Evolutionary conservation across 345 rosid genomes (phyloP), one percentile per base, ranked within the genome.

Genomic region (Pugionium cornutum): DNA sequence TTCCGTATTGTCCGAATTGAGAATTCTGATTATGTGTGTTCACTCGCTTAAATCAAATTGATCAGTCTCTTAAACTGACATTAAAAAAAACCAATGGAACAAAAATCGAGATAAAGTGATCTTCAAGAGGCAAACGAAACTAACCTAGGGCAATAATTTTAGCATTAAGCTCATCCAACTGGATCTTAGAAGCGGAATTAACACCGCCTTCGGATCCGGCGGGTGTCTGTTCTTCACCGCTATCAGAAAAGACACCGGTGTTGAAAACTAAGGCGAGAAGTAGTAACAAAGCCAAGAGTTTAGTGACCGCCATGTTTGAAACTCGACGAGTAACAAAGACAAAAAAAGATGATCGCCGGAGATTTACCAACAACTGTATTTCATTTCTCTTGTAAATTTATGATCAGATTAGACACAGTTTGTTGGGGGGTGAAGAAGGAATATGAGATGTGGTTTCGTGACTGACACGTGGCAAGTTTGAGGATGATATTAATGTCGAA

Each of bases 141-240:
- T 65, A 72, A 91, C 97, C 97, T 39, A 86, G 89, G 32, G 79
- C 33, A 46, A 31, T 84, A 73, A 91, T 86, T 81, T 76, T 86
- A 52, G 89, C 64, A 60, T 81, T 77, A 58, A 84, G 84, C 29
- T 76, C 81, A 61, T 81, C 88, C 34, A 88, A 74, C 36, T 86
- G 77, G 69, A 67, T 74, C 73, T 67, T 77, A 67, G 74, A 68
- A 40, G 76, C 74, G 2, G 74, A 59, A 9, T 75, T 63, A 34
- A 71, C 85, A 52, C 66, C 43, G 33, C 55, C 83, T 28, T 37
- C 70, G n/a, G 80, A 76, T 66, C 65, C 79, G 43, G 18, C 30
- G 35, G 27, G 31, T 5, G 30, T 64, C 7, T 25, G 9, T 18
- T 58, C 76, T 18, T 44, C 73, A 2, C 44, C 82, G 9, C 5